These are phyloP conservation scores for Russula dissimulans DNA, from an alignment of 768 basidiomycete species.

Conservation along the genomic window DNA sequence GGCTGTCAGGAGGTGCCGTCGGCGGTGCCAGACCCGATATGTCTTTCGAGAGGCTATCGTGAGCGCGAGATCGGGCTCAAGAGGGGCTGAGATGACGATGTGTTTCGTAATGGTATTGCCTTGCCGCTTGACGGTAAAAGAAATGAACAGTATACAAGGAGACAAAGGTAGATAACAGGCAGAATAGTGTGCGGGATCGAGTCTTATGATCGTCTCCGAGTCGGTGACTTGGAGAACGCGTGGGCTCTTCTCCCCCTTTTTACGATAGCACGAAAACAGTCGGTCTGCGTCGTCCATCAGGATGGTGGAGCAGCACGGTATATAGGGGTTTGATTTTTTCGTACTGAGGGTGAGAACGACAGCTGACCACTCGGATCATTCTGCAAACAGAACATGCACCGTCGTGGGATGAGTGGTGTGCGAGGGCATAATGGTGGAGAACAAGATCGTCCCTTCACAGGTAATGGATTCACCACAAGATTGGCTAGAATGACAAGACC, in stretches of 20 bases:
- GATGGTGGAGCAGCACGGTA: background rate
- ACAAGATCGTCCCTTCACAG: background rate
- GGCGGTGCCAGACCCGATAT: conserved; percentile 97
- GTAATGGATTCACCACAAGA: background rate
- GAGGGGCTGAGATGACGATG: conserved; percentile 50
- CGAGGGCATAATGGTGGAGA: conserved; percentile 2
- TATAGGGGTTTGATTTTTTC: conserved; percentile 65
- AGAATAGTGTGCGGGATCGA: conserved; percentile 95
- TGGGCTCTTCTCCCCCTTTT: conserved; percentile 66
- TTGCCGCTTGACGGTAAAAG: conserved; percentile 26
- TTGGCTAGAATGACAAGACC: too few species aligned
- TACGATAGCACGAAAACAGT: conserved; percentile 84
- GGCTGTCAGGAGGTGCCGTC: conserved; percentile 59
- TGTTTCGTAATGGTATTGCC: conserved; percentile 94
- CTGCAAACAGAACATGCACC: conserved; percentile 37
- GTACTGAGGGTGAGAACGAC: conserved; percentile 73
- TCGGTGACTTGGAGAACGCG: conserved; percentile 83
- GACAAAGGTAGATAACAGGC: conserved; percentile 63
- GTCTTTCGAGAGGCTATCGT: conserved; percentile 81
- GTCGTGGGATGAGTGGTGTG: background rate
- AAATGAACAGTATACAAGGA: background rate
- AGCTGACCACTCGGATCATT: conserved; percentile 72
- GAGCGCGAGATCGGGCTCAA: conserved; percentile 69
- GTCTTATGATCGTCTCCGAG: conserved; percentile 75
- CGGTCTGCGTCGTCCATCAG: conserved; percentile 47